Percentiles rank a stretch among this genome's conserved stretches.
These are phyloP conservation scores for Podaxis rugospora DNA, from an alignment of 768 basidiomycete species.

Conservation along the genomic window DNA sequence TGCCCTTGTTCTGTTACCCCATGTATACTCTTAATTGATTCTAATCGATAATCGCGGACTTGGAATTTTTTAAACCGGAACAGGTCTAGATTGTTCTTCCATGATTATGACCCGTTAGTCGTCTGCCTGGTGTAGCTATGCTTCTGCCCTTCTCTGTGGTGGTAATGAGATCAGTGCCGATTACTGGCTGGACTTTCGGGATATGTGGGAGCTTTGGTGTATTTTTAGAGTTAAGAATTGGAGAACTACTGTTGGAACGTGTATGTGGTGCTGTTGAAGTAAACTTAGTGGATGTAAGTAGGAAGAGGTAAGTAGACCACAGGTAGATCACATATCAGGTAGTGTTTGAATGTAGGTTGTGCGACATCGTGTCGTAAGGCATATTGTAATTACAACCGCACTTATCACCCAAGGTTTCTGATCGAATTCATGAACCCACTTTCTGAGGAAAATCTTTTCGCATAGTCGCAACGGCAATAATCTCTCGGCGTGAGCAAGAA, in stretches of 20 bases:
- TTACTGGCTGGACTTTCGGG: conserved; percentile 9
- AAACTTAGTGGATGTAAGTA: neutral
- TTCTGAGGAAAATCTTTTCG: too few relatives aligned
- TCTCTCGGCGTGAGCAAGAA: too few relatives aligned
- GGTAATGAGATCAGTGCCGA: neutral
- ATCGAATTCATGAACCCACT: too few relatives aligned
- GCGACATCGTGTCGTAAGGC: too few relatives aligned
- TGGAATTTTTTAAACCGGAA: neutral
- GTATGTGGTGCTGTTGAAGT: neutral
- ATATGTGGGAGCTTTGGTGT: neutral
- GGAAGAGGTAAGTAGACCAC: neutral
- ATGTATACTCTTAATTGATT: neutral
- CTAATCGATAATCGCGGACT: neutral
- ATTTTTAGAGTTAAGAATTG: neutral
- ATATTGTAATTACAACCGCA: too few relatives aligned
- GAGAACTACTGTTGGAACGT: neutral
- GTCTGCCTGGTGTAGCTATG: neutral
- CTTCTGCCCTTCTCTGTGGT: neutral
- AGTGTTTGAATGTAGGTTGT: neutral
- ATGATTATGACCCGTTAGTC: neutral
- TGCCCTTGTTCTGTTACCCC: neutral
- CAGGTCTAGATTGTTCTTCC: neutral
- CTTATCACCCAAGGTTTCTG: too few relatives aligned
- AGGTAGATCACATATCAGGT: neutral
- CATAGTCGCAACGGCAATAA: too few relatives aligned